Base-by-base conservation (phyloP, 2,329 filamentous ascomycete species). In the Aaosphaeria pasadenensis region DNA sequence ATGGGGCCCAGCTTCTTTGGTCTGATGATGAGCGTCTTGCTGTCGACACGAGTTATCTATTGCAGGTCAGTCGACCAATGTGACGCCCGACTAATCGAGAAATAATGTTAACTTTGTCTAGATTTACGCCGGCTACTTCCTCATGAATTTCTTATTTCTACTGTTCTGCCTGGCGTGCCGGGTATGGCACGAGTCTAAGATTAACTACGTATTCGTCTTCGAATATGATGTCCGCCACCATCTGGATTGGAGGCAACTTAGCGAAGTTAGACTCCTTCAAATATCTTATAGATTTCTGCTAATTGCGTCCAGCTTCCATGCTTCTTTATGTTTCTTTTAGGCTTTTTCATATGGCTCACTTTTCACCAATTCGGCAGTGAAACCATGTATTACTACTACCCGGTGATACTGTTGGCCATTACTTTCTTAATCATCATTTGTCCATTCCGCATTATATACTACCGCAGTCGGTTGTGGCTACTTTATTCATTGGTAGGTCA, bases 181-280 rank as follows among this genome's bases (percentile, higher is more conserved):
- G 47, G 73, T 95, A 11, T 99, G 92, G 90, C 83, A 84, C 5
- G 76, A 76, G 44, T 85, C 86, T 66, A 95, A 92, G 71, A 89
- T 99, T 71, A 99, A 99, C 67, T 97, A 97, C 67, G 83, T 87
- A 46, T 96, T 96, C 69, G 90, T 97, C 58, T 99, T 99, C 64
- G 94, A 99, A 72, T 94, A 96, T 64, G 91, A 97, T 74, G 85
- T 86, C 46, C 81, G 92, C 49, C 85, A 94, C 67, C 83, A 86
- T 54, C 75, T 97, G 30, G 89, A 97, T 69, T 99, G 92, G 91
- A 85, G 89, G 57, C 85, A 96, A 67, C 77, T 96, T 30, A 78
- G 87, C 5, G 88, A 94, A 73, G 80, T 83, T 57, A 32, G 5
- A 28, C 4, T 7, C 5, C 7, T 5, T 30, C 11, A 24, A 6